Base-by-base conservation (phyloP, 73 alveolate genomes). In the Stentor coeruleus region DNA sequence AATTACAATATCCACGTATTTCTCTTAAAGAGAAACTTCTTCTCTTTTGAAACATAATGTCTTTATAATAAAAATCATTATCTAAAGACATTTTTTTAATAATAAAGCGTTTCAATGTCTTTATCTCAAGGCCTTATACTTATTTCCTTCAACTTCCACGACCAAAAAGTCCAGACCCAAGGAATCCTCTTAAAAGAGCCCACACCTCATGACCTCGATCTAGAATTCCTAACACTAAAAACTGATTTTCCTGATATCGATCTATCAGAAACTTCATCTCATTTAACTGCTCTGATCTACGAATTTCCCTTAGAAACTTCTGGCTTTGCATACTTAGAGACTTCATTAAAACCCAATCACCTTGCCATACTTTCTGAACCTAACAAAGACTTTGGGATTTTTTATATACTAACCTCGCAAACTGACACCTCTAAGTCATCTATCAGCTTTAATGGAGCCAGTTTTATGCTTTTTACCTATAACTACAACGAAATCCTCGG, bases 111-210 rank as follows among this genome's bases (percentile, higher is more conserved):
- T n/a, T n/a, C n/a, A n/a, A n/a, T n/a, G n/a, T n/a, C n/a, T n/a
- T n/a, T n/a, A n/a, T n/a, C n/a, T n/a, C n/a, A n/a, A n/a, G n/a
- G n/a, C n/a, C n/a, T n/a, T n/a, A n/a, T n/a, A n/a, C n/a, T n/a
- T n/a, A n/a, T n/a, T n/a, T n/a, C n/a, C n/a, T n/a, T n/a, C n/a
- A n/a, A n/a, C n/a, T n/a, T n/a, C n/a, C n/a, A n/a, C n/a, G n/a
- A n/a, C n/a, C n/a, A n/a, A n/a, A n/a, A n/a, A 49, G 66, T 49
- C 20, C 66, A 49, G 20, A 49, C 66, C 66, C 66, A 49, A 49
- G 6, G 66, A 6, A 49, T 49, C 6, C 28, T 49, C 6, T 49
- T 49, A 20, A 6, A 49, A 49, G 66, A 20, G 20, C 28, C 6
- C 66, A 20, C 20, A 6, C 66, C 66, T 49, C 20, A 6, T 20